Percentiles rank a stretch among this genome's conserved stretches.
phyloP scores from a whole-genome alignment of 495 filamentous ascomycete species.

The Hyaloscypha hepaticicola region DNA sequence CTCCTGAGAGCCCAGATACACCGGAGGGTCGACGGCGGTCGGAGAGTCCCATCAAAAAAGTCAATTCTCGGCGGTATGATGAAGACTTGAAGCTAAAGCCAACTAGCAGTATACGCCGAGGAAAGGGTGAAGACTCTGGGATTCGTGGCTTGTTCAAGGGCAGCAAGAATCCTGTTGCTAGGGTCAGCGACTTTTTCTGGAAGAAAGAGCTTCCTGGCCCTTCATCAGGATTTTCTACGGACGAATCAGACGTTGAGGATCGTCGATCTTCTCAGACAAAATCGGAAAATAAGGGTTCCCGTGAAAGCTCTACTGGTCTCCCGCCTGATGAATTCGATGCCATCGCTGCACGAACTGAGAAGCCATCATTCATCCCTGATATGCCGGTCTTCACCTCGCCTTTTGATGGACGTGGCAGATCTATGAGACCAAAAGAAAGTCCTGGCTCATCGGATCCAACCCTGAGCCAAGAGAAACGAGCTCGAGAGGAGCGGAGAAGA shows the following conservation, averaged over 20 bases:
- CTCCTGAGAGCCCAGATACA: slow-evolving; percentile 15
- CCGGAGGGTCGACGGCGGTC: slow-evolving; percentile 21
- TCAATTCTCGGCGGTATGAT: slow-evolving; percentile 15
- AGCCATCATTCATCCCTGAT: slow-evolving; percentile 41
- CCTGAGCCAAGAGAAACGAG: slow-evolving; percentile 1
- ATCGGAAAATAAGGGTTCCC: slow-evolving; percentile 37
- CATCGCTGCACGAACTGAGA: slow-evolving; percentile 39
- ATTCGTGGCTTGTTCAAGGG: slow-evolving; percentile 56
- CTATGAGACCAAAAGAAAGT: slow-evolving; percentile 8
- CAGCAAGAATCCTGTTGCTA: slow-evolving; percentile 58
- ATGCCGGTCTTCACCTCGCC: slow-evolving; percentile 53
- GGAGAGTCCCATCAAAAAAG: slow-evolving; percentile 26
- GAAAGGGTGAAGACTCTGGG: slow-evolving; percentile 26
- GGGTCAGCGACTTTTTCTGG: slow-evolving; percentile 56
- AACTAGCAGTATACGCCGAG: slow-evolving; percentile 23
- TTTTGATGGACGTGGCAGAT: slow-evolving; percentile 41
- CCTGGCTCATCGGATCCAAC: slow-evolving; percentile 1
- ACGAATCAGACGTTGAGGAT: slow-evolving; percentile 45
- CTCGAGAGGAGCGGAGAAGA: slow-evolving; percentile 20
- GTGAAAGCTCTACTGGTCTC: slow-evolving; percentile 15
- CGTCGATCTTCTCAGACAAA: slow-evolving; percentile 30
- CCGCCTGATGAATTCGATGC: slow-evolving; percentile 38
- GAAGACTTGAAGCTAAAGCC: slow-evolving; percentile 16
- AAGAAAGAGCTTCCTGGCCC: slow-evolving; percentile 44
- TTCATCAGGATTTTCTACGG: slow-evolving; percentile 40